Percentiles rank a stretch among this genome's conserved stretches.
phyloP scores from a whole-genome alignment of 2,329 filamentous ascomycete species.

The Ustulina deusta region DNA sequence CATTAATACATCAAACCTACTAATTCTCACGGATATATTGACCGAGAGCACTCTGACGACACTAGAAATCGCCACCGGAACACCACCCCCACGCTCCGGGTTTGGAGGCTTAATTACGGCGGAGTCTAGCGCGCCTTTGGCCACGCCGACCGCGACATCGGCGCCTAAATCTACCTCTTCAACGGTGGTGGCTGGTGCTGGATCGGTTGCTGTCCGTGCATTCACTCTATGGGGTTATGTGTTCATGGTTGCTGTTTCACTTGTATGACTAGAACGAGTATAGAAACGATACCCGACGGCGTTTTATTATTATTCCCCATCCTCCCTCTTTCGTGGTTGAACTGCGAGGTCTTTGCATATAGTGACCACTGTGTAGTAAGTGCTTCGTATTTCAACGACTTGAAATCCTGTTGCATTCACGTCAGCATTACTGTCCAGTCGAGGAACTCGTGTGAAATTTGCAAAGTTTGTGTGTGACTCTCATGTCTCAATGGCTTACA shows the following conservation, averaged over 20 bases:
- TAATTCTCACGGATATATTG: conserved; percentile 24
- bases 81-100: conserved; percentile 29
- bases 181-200: conserved; percentile 9
- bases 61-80: conserved; percentile 27
- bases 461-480: background rate
- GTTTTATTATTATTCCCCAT: background rate
- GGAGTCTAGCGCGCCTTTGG: background rate
- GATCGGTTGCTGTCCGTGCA: conserved; percentile 13
- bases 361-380: background rate
- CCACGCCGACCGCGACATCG: background rate
- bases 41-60: conserved; percentile 20
- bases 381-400: background rate
- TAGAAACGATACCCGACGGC: background rate
- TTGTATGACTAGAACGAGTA: conserved; percentile 11
- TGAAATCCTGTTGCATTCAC: no score
- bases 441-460: background rate
- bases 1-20: conserved; percentile 24
- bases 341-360: background rate
- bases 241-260: conserved; percentile 14
- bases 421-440: no score
- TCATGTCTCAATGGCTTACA: background rate
- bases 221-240: conserved; percentile 22
- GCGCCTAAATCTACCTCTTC: conserved; percentile 1
- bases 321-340: background rate
- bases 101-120: conserved; percentile 15